These are phyloP conservation scores for Cymodocea nodosa DNA, from an alignment of 116 monocot species.

Conservation along the genomic window DNA sequence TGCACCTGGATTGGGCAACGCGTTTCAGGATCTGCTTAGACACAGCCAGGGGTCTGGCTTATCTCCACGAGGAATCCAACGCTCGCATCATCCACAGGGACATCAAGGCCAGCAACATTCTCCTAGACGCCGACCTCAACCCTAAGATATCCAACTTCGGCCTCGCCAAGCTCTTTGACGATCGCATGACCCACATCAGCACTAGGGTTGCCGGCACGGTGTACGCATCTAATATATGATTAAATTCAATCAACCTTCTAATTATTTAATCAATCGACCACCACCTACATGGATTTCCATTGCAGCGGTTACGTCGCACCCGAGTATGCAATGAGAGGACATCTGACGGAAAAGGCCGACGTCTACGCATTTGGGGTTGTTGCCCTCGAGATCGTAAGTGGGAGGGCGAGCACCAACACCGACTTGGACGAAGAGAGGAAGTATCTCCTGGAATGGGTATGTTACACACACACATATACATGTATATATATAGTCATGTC, in stretches of 20 bases:
- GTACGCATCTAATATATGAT: conserved; percentile 14
- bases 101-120: conserved; percentile 58
- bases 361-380: neutral
- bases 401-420: neutral
- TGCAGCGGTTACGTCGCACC: neutral
- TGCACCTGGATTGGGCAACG: conserved; percentile 30
- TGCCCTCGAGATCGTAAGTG: neutral
- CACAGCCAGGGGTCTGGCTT: conserved; percentile 50
- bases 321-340: neutral
- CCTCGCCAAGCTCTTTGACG: conserved; percentile 56
- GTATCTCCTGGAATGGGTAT: conserved; percentile 7
- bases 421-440: neutral
- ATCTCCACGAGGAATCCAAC: conserved; percentile 59
- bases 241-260: neutral
- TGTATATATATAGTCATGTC: neutral
- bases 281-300: neutral
- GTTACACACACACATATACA: neutral
- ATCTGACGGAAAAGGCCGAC: neutral
- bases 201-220: conserved; percentile 69
- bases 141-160: conserved; percentile 75
- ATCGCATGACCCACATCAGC: conserved; percentile 54
- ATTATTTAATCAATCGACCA: too few species aligned
- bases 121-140: conserved; percentile 40
- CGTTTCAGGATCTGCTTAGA: conserved; percentile 53
- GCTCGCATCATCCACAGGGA: conserved; percentile 52